Evolutionary conservation across 2,329 filamentous ascomycete genomes (phyloP).

Genomic region (Epichloe hybrida): DNA sequence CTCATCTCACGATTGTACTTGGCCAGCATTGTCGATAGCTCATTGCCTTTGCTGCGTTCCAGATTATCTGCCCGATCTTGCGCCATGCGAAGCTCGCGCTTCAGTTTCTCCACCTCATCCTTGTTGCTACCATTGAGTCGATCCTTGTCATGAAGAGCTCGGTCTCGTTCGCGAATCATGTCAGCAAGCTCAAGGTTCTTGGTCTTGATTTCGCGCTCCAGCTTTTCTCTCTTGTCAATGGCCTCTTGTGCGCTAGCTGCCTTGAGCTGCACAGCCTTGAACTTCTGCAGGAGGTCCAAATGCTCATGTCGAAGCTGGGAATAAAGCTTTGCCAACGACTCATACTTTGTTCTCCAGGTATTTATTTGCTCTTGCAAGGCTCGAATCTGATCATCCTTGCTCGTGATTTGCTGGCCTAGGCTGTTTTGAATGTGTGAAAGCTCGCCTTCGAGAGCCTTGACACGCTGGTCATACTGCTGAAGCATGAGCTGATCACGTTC

Average conservation of each 20-base stretch:
- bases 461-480: conserved; percentile 87
- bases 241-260: conserved; percentile 94
- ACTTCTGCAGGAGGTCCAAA: conserved; percentile 86
- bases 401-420: conserved; percentile 70
- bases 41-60: conserved; percentile 85
- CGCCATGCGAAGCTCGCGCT: conserved; percentile 84
- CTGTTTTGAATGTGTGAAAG: conserved; percentile 70
- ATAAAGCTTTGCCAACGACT: conserved; percentile 90
- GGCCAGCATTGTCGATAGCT: conserved; percentile 84
- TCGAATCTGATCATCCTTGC: conserved; percentile 88
- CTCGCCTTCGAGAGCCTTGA: conserved; percentile 86
- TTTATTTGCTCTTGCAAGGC: conserved; percentile 94
- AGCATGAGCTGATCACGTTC: conserved; percentile 96
- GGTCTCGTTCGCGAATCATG: conserved; percentile 94
- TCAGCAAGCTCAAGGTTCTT: conserved; percentile 98
- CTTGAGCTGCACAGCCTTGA: conserved; percentile 92
- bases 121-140: conserved; percentile 73
- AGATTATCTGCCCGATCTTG: conserved; percentile 83
- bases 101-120: conserved; percentile 88
- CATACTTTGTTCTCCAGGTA: conserved; percentile 95
- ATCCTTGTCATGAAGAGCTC: conserved; percentile 87
- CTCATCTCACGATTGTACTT: conserved; percentile 97
- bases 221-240: conserved; percentile 84
- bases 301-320: conserved; percentile 93
- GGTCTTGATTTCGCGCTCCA: conserved; percentile 95